Evolutionary conservation across 768 basidiomycete genomes (phyloP), one percentile per base, ranked within the genome.

Genomic region (Clavulina sp.): DNA sequence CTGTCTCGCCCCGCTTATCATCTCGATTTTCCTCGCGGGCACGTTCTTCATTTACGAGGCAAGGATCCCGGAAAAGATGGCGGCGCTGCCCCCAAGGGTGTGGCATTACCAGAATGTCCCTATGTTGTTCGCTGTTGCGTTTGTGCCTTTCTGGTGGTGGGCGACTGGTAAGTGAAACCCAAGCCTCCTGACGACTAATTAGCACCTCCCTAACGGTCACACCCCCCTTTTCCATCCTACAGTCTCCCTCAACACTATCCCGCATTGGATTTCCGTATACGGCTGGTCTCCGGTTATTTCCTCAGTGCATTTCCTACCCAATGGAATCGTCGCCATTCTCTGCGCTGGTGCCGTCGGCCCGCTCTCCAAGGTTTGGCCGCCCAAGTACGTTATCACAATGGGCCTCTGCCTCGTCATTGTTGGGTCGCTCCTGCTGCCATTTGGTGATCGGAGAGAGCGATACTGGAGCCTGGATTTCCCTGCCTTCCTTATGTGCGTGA

Each of bases 41-140:
- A 60, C 50, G 1, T 79, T 79, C 64, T 73, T 78, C 61, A 62
- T 67, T 48, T 77, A 70, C 69, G 75, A 78, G 56, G 61, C 67
- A 5, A 41, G 57, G 0, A 59, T 74, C 16, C 70, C 69, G 2
- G 56, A 58, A 16, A 61, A 70, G 9, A 59, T 58, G 4, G 74
- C 76, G 7, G 68, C 69, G 3, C 59, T 73, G 19, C 70, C 72
- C 3, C 71, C 73, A 28, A 60, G 58, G 31, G 66, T 62, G 1
- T 73, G 70, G 73, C 64, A 57, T 36, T 70, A 67, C 51, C 59
- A 56, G 16, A 74, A 72, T 50, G 66, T 72, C 50, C 60, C 58
- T 24, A 61, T 73, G 34, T 60, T 74, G 7, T 63, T 68, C 53
- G 59, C 58, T 19, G 49, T 62, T 2, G 64, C 70, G 0, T 56